Evolutionary conservation across 2,329 filamentous ascomycete species (phyloP), one percentile per base, ranked within the genome.

Genomic region (Helminthosporium solani): DNA sequence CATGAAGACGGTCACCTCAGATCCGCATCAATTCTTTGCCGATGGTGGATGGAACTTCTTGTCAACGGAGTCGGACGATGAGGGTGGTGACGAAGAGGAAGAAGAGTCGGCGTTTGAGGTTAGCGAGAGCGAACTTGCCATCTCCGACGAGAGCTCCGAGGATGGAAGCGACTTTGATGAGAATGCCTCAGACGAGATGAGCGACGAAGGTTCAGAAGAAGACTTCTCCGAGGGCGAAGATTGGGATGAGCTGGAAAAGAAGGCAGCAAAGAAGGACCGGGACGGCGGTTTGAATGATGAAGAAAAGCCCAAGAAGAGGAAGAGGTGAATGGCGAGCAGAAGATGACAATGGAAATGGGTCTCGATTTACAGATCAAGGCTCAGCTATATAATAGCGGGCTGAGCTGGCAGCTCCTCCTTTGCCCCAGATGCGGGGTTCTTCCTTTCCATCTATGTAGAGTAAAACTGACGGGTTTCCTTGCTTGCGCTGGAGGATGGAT

Each of bases 41-140:
- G 92, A 97, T 54, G 94, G 95, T 25, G 94, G 94, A 36, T 99
- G 94, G 94, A 87, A 84, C 1, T 97, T 99, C 81, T 71, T 99
- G 48, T 85, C 86, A 43, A 86, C 86, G 28, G 92, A 96, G 49
- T 90, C 87, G 0, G 94, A 97, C 63, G 88, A 83, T 12, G 90
- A 96, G 54, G 88, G 81, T 34, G 82, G 76, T 1, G 85, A 83
- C 1, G 85, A 87, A 9, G 86, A 90, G 52, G 88, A 94, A 44
- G 88, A 94, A 51, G 94, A 97, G 71, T 90, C 85, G 3, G 91
- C 88, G 7, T 99, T 96, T 61, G 94, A 97, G 71, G 87, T 96
- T 43, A 85, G 83, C 18, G 92, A 95, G 49, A 86, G 84, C 3
- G 94, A 97, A 54, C 74, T 96, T 30, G 83, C 78, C 12, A 76